Conservation (phyloP, 1,284 basidiomycete genomes). For the Somion occarium region DNA sequence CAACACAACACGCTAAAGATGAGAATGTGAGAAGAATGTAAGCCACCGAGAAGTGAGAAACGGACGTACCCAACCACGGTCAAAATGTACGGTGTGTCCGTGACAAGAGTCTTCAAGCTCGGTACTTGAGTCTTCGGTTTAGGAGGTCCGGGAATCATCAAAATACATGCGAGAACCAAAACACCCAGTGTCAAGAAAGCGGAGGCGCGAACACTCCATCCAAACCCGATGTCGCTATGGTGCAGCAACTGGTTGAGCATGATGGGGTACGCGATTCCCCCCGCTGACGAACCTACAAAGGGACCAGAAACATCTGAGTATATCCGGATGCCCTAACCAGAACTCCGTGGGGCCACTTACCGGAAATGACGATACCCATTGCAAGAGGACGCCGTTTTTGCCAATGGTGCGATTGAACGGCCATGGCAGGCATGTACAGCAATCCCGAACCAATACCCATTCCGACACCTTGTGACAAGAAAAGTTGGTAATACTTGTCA, state of each 20-base stretch:
- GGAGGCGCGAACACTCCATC: constrained; percentile 30
- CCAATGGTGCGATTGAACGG: constrained; percentile 41
- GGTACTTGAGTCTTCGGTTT: constrained; percentile 4
- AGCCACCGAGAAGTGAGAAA: not conserved
- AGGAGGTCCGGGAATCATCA: constrained; percentile 11
- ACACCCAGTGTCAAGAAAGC: constrained; percentile 11
- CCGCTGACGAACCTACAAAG: constrained; percentile 12
- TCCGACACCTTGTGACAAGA: constrained; percentile 32
- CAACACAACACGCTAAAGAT: not conserved
- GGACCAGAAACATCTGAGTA: not conserved
- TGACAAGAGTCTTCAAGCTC: constrained; percentile 13
- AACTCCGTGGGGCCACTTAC: constrained; percentile 16
- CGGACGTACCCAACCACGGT: constrained; percentile 15
- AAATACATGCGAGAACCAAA: constrained; percentile 10
- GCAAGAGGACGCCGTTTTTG: constrained; percentile 36
- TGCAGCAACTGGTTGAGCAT: constrained; percentile 44
- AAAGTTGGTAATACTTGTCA: constrained; percentile 18
- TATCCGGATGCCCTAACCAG: not conserved
- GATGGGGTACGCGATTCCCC: constrained; percentile 42
- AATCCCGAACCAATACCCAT: constrained; percentile 39
- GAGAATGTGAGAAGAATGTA: not conserved
- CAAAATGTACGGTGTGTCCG: constrained; percentile 18
- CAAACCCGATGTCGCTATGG: constrained; percentile 32
- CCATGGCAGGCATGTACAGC: constrained; percentile 36
- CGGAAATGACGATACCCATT: constrained; percentile 38